Evolutionary conservation across 768 basidiomycete species (phyloP).

Genomic region (Leccinum disarticulatum): DNA sequence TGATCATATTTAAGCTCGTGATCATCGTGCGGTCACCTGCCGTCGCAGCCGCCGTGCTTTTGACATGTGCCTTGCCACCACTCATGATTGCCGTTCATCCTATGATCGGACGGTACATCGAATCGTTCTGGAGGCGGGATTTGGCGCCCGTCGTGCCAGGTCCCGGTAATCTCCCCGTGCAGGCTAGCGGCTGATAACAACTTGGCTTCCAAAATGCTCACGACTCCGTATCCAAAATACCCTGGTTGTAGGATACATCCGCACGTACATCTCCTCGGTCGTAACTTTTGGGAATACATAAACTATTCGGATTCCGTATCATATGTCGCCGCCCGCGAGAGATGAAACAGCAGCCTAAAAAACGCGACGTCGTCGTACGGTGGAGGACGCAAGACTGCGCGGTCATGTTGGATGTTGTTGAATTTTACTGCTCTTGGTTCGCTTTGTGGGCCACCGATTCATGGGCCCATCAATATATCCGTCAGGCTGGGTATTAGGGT

Average conservation of each 20-base stretch:
- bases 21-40: constrained; percentile 23
- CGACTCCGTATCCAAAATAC: not conserved
- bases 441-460: no score
- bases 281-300: not conserved
- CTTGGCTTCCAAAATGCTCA: not conserved
- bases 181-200: not conserved
- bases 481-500: no score
- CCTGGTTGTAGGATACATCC: constrained; percentile 1
- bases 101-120: constrained; percentile 3
- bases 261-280: not conserved
- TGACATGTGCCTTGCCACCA: constrained; percentile 23
- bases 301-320: no score
- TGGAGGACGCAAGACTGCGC: no score
- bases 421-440: no score
- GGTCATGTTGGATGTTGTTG: no score
- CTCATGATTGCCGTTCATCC: constrained; percentile 13
- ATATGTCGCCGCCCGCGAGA: no score
- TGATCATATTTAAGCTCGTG: constrained; percentile 20
- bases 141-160: not conserved
- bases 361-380: no score
- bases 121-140: constrained; percentile 2
- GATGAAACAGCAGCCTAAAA: no score
- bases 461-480: no score
- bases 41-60: constrained; percentile 16
- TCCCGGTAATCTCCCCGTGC: not conserved